phyloP scores from a whole-genome alignment of 306 rosid genomes.

The Medicago ruthenica region DNA sequence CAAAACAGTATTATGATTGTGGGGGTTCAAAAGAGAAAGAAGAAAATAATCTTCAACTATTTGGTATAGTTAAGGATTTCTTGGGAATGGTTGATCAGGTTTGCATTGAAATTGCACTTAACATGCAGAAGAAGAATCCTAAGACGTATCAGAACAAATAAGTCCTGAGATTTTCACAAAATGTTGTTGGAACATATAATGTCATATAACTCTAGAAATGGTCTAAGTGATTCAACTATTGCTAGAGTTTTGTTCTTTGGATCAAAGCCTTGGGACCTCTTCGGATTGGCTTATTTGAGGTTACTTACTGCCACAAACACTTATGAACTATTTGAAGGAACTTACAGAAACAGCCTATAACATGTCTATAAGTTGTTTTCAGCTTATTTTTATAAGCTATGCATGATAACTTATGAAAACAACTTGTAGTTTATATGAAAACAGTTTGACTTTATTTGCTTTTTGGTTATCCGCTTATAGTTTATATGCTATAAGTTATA shows the following conservation, averaged over 20 bases:
- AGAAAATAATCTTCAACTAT: slow-evolving; percentile 63
- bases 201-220: slow-evolving; percentile 37
- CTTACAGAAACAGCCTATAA: neutral
- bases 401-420: neutral
- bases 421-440: neutral
- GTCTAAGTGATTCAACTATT: neutral
- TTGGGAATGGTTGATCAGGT: slow-evolving; percentile 86
- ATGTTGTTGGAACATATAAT: neutral
- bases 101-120: slow-evolving; percentile 76
- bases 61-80: slow-evolving; percentile 81
- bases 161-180: slow-evolving; percentile 45
- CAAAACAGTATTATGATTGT: slow-evolving; percentile 74
- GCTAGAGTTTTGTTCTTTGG: slow-evolving; percentile 6
- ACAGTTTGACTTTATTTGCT: too few species aligned
- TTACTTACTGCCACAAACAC: neutral
- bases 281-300: neutral
- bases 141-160: slow-evolving; percentile 29
- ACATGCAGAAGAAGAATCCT: slow-evolving; percentile 61
- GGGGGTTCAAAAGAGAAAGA: slow-evolving; percentile 63
- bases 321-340: neutral
- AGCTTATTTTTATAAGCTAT: neutral
- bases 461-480: too few species aligned
- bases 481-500: too few species aligned
- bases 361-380: neutral
- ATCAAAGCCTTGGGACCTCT: neutral